Base-by-base conservation (phyloP, 306 rosid genomes). In the Fagus sylvatica region DNA sequence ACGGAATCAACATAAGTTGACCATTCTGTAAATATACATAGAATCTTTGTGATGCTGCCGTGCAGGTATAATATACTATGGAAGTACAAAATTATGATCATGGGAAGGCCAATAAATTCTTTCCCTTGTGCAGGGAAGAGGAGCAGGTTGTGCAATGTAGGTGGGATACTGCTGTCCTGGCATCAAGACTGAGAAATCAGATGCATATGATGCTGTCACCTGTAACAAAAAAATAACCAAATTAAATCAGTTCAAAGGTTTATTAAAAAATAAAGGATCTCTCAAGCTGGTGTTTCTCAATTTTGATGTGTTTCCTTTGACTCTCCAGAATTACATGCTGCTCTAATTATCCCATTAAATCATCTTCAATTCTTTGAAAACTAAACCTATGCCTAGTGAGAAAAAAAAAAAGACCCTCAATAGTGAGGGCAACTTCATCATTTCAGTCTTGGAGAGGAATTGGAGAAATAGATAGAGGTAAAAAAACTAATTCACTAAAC, bases 81-180 rank as follows among this genome's bases (percentile, higher is more conserved):
- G 85, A 84, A 78, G 55, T 84, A 81, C 74, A 84, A 86, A 85
- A 75, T 80, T 80, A 55, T 80, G 91, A 37, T 78, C 80, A 85
- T 93, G 98, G 79, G 93, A 69, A 76, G 97, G 98, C 96, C 96
- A 91, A 78, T 74, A 78, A 72, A 77, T 77, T 76, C 89, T 81
- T 83, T 94, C 98, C 75, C 97, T 87, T 65, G 78, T 80, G 72
- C 93, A 91, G 22, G 98, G 97, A 34, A 93, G 84, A 75, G 98
- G 98, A 73, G 98, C 92, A 68, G 97, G 94, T 33, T 90, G 93
- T 2, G 98, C 98, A 17, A 94, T 86, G 84, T 81, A 89, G 72
- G 94, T 90, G 15, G 98, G 98, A 79, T 84, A 85, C 34, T 87
- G 86, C 88, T 91, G 93, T 34, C 98, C 98, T 34, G 98, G 98